A percentile compares a stretch with the other conserved stretches of the same genome.
These are phyloP conservation scores for Solanum chiquidenum DNA, from an alignment of 257 asterid species.

Conservation along the genomic window DNA sequence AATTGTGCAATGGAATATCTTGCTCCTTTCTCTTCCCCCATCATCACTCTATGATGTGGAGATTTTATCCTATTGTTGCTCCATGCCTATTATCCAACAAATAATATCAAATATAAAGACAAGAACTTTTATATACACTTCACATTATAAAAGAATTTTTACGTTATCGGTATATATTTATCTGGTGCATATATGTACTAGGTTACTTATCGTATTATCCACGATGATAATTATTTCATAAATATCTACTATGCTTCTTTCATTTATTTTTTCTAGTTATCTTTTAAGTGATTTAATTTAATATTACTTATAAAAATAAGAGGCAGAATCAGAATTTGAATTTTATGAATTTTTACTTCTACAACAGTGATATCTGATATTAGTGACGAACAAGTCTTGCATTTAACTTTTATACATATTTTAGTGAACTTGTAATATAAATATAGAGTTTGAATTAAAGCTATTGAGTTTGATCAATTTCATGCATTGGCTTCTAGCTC, in stretches of 20 bases:
- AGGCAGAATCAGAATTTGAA: neutral
- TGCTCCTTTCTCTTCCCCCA: slow-evolving; percentile 45
- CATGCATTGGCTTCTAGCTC: too few relatives aligned
- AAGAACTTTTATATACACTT: neutral
- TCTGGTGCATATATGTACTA: neutral
- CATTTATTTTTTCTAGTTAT: neutral
- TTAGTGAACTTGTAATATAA: too few relatives aligned
- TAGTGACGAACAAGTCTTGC: neutral
- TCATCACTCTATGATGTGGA: slow-evolving; percentile 46
- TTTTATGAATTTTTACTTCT: too few relatives aligned
- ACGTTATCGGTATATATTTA: neutral
- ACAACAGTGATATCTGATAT: too few relatives aligned
- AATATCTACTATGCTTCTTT: neutral
- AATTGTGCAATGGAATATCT: slow-evolving; percentile 58
- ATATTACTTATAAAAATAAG: neutral
- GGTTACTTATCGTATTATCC: neutral
- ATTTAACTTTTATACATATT: too few relatives aligned
- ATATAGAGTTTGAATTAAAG: too few relatives aligned
- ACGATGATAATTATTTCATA: neutral
- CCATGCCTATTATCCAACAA: slow-evolving; percentile 42
- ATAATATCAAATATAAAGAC: neutral
- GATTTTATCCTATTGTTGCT: slow-evolving; percentile 58
- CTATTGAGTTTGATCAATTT: too few relatives aligned
- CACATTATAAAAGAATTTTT: neutral
- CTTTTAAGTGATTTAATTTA: too few relatives aligned